phyloP scores from a whole-genome alignment of 441 rosid species.

The Euphorbia schlechtendalii region DNA sequence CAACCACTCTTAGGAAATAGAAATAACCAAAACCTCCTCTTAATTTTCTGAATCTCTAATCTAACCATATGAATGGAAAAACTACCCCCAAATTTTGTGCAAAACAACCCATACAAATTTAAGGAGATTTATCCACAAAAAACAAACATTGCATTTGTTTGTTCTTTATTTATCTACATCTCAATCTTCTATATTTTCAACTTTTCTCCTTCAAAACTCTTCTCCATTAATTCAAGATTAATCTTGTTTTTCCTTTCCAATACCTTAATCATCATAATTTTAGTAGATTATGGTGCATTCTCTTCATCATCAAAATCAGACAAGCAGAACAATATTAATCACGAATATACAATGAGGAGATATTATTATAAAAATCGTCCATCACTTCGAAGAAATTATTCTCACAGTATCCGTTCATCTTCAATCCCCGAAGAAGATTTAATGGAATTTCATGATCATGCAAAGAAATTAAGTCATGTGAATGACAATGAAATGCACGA shows the following conservation, averaged over 20 bases:
- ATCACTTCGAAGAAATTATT: slow-evolving; percentile 9
- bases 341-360: slow-evolving; percentile 26
- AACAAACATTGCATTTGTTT: slow-evolving; percentile 32
- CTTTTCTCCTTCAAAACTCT: slow-evolving; percentile 42
- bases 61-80: slow-evolving; percentile 25
- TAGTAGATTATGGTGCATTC: slow-evolving; percentile 51
- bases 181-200: slow-evolving; percentile 42
- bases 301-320: slow-evolving; percentile 18
- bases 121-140: slow-evolving; percentile 19
- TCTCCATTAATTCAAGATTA: slow-evolving; percentile 36
- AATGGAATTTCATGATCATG: slow-evolving; percentile 2
- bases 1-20: neutral
- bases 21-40: slow-evolving; percentile 9
- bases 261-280: slow-evolving; percentile 52
- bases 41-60: neutral
- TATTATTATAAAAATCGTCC: slow-evolving; percentile 10
- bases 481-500: slow-evolving; percentile 1
- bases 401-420: slow-evolving; percentile 10
- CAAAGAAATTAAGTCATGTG: neutral
- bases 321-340: slow-evolving; percentile 23
- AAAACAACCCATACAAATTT: slow-evolving; percentile 17
- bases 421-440: slow-evolving; percentile 12
- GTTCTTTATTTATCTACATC: slow-evolving; percentile 36
- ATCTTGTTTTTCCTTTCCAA: slow-evolving; percentile 56
- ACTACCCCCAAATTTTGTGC: slow-evolving; percentile 22